Conservation (phyloP, 306 rosid species). For the Astragalus glycyphyllos region DNA sequence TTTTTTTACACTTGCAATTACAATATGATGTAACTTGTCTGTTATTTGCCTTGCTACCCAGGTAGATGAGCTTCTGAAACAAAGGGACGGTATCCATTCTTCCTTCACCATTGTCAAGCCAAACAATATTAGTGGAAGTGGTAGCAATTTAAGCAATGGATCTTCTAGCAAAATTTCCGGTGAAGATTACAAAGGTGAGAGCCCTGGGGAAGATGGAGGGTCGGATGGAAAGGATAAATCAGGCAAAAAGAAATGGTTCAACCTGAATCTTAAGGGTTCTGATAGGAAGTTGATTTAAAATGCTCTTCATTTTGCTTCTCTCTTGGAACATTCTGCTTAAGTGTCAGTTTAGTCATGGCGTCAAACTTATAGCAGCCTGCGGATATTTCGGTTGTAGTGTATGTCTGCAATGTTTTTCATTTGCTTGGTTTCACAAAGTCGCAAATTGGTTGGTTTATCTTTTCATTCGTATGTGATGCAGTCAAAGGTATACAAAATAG, state of each 20-base stretch:
- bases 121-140: slow-evolving; percentile 46
- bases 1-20: neutral
- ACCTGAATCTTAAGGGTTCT: slow-evolving; percentile 75
- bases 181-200: slow-evolving; percentile 69
- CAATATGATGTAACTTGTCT: slow-evolving; percentile 15
- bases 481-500: slow-evolving; percentile 48
- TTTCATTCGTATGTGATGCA: slow-evolving; percentile 52
- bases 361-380: slow-evolving; percentile 41
- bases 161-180: slow-evolving; percentile 71
- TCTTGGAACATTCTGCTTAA: slow-evolving; percentile 37
- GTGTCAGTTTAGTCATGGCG: slow-evolving; percentile 43
- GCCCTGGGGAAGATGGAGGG: slow-evolving; percentile 82
- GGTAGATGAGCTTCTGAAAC: slow-evolving; percentile 98
- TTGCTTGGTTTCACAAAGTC: slow-evolving; percentile 52
- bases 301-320: slow-evolving; percentile 36
- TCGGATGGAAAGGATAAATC: slow-evolving; percentile 92
- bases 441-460: slow-evolving; percentile 44
- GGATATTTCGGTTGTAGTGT: slow-evolving; percentile 49
- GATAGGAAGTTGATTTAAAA: slow-evolving; percentile 60
- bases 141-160: slow-evolving; percentile 70
- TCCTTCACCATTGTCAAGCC: slow-evolving; percentile 66
- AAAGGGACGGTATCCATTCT: slow-evolving; percentile 82
- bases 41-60: slow-evolving; percentile 44
- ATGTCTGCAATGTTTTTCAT: slow-evolving; percentile 43
- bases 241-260: slow-evolving; percentile 93